phyloP scores from a whole-genome alignment of 495 filamentous ascomycete genomes.

The Aspergillus funiculosus region DNA sequence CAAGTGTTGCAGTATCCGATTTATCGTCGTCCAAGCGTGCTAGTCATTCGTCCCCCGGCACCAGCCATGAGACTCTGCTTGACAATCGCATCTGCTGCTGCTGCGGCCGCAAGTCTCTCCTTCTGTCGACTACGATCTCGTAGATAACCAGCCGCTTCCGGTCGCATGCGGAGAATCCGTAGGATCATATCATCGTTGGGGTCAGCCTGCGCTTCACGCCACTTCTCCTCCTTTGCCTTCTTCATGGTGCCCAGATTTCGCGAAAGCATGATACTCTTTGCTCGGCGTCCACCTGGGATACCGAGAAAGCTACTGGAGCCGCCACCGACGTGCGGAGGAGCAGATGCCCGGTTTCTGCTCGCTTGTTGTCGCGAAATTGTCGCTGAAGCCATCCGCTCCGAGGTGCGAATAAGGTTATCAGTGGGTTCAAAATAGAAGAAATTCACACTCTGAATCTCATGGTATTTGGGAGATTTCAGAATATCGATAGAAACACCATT shows the following conservation, averaged over 20 bases:
- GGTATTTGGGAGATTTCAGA: slow-evolving; percentile 94
- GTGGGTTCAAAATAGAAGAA: slow-evolving; percentile 98
- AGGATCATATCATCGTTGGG: slow-evolving; percentile 98
- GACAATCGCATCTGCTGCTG: slow-evolving; percentile 92
- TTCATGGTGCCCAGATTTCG: slow-evolving; percentile 95
- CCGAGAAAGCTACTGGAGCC: slow-evolving; percentile 64
- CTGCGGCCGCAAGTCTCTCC: slow-evolving; percentile 82
- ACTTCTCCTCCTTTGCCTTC: slow-evolving; percentile 90
- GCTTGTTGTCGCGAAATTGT: slow-evolving; percentile 71
- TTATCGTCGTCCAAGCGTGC: slow-evolving; percentile 44
- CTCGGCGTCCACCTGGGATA: slow-evolving; percentile 61
- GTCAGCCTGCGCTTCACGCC: slow-evolving; percentile 91
- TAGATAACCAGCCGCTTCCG: slow-evolving; percentile 86
- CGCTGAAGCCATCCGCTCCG: slow-evolving; percentile 89
- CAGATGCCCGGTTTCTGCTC: slow-evolving; percentile 63
- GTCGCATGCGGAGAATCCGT: slow-evolving; percentile 90
- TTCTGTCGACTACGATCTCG: slow-evolving; percentile 88
- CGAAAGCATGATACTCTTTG: slow-evolving; percentile 92
- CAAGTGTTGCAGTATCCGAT: neutral
- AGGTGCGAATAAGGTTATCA: slow-evolving; percentile 84
- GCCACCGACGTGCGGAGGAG: slow-evolving; percentile 56
- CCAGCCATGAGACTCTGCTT: slow-evolving; percentile 78
- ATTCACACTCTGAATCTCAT: slow-evolving; percentile 89
- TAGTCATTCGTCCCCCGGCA: slow-evolving; percentile 56
- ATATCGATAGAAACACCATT: slow-evolving; percentile 85